Conservation (phyloP, 2,329 filamentous ascomycete genomes). For the Magnaporthiopsis incrustans region DNA sequence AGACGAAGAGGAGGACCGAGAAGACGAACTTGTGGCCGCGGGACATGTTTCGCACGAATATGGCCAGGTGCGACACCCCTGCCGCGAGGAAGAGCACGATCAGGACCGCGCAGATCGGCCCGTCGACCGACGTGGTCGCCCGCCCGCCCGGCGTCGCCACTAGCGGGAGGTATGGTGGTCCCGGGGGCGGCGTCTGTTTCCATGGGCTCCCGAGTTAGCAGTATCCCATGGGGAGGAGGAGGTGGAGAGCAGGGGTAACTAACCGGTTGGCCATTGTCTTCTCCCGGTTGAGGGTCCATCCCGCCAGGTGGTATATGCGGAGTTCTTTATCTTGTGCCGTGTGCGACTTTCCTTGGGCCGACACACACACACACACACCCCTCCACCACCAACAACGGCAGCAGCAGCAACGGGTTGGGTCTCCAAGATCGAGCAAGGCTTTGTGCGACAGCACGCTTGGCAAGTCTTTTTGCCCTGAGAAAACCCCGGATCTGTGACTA, state of each 20-base stretch:
- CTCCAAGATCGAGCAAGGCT: not conserved
- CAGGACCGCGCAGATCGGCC: constrained; percentile 57
- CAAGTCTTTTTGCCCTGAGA: not conserved
- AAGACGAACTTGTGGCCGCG: constrained; percentile 51
- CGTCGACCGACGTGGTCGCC: constrained; percentile 51
- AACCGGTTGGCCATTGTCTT: not conserved
- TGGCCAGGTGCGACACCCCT: constrained; percentile 50
- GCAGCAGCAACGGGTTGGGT: not conserved
- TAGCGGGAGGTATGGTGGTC: constrained; percentile 32
- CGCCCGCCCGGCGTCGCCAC: constrained; percentile 46
- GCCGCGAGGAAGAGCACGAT: constrained; percentile 46
- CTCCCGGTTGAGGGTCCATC: not conserved
- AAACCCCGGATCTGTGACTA: not conserved
- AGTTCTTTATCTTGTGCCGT: not conserved
- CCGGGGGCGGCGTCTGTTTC: constrained; percentile 8
- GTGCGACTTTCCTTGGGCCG: too few species aligned
- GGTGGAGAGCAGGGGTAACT: not conserved
- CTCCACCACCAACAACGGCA: not conserved
- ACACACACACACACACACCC: too few species aligned
- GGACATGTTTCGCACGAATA: constrained; percentile 44
- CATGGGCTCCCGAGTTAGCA: not conserved
- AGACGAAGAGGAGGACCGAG: constrained; percentile 48
- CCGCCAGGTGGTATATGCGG: not conserved
- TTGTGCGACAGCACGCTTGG: not conserved
- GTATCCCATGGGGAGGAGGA: not conserved